A percentile compares a stretch with the other conserved stretches of the same genome.
These are phyloP conservation scores for Bacidia gigantensis DNA, from an alignment of 495 filamentous ascomycete species.

Conservation along the genomic window DNA sequence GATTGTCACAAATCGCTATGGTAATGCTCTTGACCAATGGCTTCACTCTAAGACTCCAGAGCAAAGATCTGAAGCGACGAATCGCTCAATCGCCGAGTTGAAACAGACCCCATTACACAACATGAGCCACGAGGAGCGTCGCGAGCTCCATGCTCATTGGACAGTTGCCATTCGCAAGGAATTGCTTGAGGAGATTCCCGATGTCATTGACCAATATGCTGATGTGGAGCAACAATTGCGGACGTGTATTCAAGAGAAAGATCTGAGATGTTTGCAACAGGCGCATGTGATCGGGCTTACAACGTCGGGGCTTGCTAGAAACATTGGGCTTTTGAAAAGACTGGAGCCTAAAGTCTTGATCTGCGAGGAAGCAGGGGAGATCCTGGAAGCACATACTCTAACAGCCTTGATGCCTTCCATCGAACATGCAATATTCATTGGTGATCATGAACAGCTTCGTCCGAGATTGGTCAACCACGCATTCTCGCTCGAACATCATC, in stretches of 20 bases:
- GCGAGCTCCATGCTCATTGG: slow-evolving; percentile 30
- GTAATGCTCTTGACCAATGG: slow-evolving; percentile 1
- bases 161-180: slow-evolving; percentile 25
- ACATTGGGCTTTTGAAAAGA: slow-evolving; percentile 45
- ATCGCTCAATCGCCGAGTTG: slow-evolving; percentile 7
- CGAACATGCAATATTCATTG: slow-evolving; percentile 66
- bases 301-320: slow-evolving; percentile 57
- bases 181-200: slow-evolving; percentile 23
- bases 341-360: slow-evolving; percentile 53
- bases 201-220: slow-evolving; percentile 28
- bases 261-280: slow-evolving; percentile 24
- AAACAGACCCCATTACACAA: slow-evolving; percentile 9
- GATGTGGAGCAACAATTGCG: slow-evolving; percentile 5
- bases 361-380: slow-evolving; percentile 69
- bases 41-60: neutral
- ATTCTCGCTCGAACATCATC: slow-evolving; percentile 41
- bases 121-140: slow-evolving; percentile 19
- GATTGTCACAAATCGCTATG: neutral
- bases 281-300: slow-evolving; percentile 59
- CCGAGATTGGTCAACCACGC: slow-evolving; percentile 54
- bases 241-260: slow-evolving; percentile 21
- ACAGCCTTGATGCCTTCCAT: slow-evolving; percentile 53
- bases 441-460: slow-evolving; percentile 62
- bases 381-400: slow-evolving; percentile 57
- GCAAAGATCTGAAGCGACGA: neutral